phyloP scores from a whole-genome alignment of 495 filamentous ascomycete species.

The Aspergillus wentii region DNA sequence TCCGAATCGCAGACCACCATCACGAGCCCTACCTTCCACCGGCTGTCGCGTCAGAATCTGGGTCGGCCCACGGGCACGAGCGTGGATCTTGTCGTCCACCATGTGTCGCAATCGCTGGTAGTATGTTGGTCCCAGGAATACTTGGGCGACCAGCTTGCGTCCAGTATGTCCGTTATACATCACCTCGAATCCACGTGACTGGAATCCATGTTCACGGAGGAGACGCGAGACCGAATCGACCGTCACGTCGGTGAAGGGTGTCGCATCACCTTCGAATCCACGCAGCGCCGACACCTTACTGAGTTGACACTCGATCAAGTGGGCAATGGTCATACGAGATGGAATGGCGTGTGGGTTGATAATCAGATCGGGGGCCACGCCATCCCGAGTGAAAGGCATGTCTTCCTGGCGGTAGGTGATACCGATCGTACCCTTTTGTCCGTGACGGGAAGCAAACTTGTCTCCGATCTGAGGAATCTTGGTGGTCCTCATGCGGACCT shows the following conservation, averaged over 20 bases:
- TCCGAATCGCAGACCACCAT: slow-evolving; percentile 98
- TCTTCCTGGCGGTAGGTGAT: slow-evolving; percentile 96
- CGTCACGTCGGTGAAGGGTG: slow-evolving; percentile 96
- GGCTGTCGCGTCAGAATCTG: slow-evolving; percentile 97
- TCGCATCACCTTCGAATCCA: slow-evolving; percentile 94
- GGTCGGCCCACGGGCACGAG: slow-evolving; percentile 87
- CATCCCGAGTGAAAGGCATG: slow-evolving; percentile 95
- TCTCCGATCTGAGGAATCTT: slow-evolving; percentile 98
- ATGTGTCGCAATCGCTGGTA: slow-evolving; percentile 98
- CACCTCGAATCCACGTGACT: slow-evolving; percentile 93
- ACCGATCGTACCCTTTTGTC: slow-evolving; percentile 98
- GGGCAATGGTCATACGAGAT: slow-evolving; percentile 99
- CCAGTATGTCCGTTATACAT: slow-evolving; percentile 99
- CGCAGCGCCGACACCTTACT: slow-evolving; percentile 89
- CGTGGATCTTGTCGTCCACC: slow-evolving; percentile 99
- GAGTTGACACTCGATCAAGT: slow-evolving; percentile 97
- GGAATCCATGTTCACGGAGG: slow-evolving; percentile 89
- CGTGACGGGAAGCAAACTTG: slow-evolving; percentile 98
- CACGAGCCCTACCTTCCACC: slow-evolving; percentile 95
- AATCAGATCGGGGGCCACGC: slow-evolving; percentile 89
- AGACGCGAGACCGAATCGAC: slow-evolving; percentile 88
- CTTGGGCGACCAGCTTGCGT: slow-evolving; percentile 83
- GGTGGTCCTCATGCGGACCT: slow-evolving; percentile 94
- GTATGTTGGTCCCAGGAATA: slow-evolving; percentile 97
- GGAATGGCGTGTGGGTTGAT: slow-evolving; percentile 99